Evolutionary conservation across 495 filamentous ascomycete genomes (phyloP).

Genomic region (Gamarada debralockiae): DNA sequence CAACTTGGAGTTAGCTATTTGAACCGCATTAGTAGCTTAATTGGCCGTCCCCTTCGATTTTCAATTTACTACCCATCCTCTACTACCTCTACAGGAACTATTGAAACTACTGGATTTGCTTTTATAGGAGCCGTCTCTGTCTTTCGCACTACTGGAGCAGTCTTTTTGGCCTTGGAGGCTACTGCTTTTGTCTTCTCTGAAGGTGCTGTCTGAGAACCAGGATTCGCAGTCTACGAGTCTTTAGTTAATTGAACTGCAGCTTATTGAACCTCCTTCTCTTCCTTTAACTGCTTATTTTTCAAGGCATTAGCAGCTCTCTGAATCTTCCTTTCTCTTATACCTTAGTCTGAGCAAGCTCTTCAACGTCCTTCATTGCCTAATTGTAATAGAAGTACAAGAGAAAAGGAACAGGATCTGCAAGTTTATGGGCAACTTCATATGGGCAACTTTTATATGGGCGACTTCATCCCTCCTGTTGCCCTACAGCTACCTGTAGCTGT

Average conservation of each 20-base stretch:
- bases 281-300: neutral
- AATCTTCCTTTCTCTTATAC: conserved; percentile 3
- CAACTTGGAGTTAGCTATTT: too few species aligned
- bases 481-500: neutral
- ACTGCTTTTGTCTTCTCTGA: neutral
- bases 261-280: neutral
- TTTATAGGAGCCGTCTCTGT: neutral
- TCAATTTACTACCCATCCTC: too few species aligned
- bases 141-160: neutral
- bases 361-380: too few species aligned
- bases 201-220: neutral
- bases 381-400: too few species aligned
- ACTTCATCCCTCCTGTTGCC: conserved; percentile 5
- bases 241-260: neutral
- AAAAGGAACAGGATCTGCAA: too few species aligned
- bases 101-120: neutral
- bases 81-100: too few species aligned
- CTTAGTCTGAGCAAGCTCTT: too few species aligned
- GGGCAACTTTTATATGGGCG: neutral
- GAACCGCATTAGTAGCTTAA: neutral
- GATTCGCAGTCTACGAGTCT: neutral
- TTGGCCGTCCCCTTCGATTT: neutral
- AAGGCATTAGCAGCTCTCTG: neutral
- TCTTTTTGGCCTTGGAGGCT: conserved; percentile 1
- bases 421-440: too few species aligned